Conservation (phyloP, 1,139 yeast species). For the Suhomyces choctaworum region DNA sequence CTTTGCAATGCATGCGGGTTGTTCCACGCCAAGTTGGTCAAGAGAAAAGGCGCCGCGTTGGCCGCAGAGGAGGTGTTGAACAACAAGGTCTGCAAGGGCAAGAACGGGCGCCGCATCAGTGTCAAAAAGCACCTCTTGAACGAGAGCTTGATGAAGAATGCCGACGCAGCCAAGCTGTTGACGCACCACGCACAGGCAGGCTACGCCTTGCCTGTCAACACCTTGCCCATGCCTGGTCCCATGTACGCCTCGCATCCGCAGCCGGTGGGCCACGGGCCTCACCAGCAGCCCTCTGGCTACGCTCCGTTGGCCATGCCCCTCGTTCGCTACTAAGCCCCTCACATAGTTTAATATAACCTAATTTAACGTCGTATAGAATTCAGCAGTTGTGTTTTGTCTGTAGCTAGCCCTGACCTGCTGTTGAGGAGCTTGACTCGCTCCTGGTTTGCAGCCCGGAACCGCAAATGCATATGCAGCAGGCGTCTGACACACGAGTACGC, state of each 20-base stretch:
- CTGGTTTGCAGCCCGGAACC: too few relatives aligned
- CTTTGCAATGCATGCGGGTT: constrained; percentile 90
- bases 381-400: too few relatives aligned
- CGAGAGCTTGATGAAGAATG: constrained; percentile 17
- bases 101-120: constrained; percentile 46
- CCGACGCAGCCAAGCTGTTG: constrained; percentile 4
- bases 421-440: too few relatives aligned
- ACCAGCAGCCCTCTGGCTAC: constrained; percentile 6
- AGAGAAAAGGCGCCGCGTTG: constrained; percentile 62
- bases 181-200: constrained; percentile 5
- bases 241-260: constrained; percentile 6
- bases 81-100: constrained; percentile 48
- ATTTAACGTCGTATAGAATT: too few relatives aligned
- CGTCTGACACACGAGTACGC: neutral
- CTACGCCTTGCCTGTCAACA: constrained; percentile 11
- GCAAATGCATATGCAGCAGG: too few relatives aligned
- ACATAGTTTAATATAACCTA: too few relatives aligned
- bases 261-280: constrained; percentile 1
- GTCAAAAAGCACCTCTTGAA: constrained; percentile 32
- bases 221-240: constrained; percentile 21
- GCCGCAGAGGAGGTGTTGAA: constrained; percentile 57
- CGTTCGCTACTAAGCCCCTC: constrained; percentile 18
- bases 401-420: too few relatives aligned
- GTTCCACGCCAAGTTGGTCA: constrained; percentile 72
- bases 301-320: constrained; percentile 18